Base-by-base conservation (phyloP, 2,329 filamentous ascomycete species). In the Falciphora oryzae region DNA sequence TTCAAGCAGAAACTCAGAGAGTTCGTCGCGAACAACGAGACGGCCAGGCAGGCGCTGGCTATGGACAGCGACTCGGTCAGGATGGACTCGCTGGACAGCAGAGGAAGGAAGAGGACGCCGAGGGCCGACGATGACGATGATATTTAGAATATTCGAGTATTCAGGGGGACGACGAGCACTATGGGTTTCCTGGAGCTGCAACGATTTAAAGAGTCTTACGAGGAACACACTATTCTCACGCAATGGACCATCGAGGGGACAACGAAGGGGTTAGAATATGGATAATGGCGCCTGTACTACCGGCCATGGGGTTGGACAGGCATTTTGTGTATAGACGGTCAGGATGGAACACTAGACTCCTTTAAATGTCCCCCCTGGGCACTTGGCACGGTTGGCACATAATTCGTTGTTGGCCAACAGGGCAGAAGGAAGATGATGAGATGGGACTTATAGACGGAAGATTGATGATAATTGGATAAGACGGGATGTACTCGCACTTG, bases 1-100 rank as follows among this genome's bases (percentile, higher is more conserved):
- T 91, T 92, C 73, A 97, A 97, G 81, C 90, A 95, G 79, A 89
- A 91, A 71, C 85, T 98, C 60, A 87, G 94, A 29, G 92, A 97
- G 38, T 97, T 97, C 72, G 83, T 98, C 65, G 91, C 93, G 78
- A 89, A 85, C 71, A 92, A 89, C n/a, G 92, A 97, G 70, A 90
- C 89, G 14, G 93, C 92, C 3, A 82, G 92, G 61, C 89, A 94
- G 74, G 93, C 93, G 0, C 86, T 97, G 73, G 88, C 88, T 28
- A 91, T 97, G 87, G 85, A 86, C 63, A 79, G 75, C 67, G 81
- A 83, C 67, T 75, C 74, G 64, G 84, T 89, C 70, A 79, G 80
- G 75, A 72, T 89, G 77, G 83, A 88, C 67, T 84, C 79, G 50
- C 74, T 89, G 74, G 85, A 89, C 73, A 83, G 82, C 70, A 78